A percentile compares a stretch with the other conserved stretches of the same genome.
These are phyloP conservation scores for Barnettozyma hawaiiensis DNA, from an alignment of 1,139 yeast species.

Conservation along the genomic window DNA sequence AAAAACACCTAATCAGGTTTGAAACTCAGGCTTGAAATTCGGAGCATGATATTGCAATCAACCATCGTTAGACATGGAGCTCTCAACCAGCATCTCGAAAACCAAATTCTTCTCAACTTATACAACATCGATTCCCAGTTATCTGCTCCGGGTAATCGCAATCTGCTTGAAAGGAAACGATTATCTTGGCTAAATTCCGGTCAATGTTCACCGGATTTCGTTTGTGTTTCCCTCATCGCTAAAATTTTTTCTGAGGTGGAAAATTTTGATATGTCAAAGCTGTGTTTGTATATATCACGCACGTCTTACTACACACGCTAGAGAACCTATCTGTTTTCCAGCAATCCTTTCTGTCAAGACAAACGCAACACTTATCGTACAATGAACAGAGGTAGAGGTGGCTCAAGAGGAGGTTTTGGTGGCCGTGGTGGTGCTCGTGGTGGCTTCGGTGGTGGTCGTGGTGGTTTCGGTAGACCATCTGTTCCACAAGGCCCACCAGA, in stretches of 20 bases:
- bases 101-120: too few relatives aligned
- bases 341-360: neutral
- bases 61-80: too few relatives aligned
- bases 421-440: slow-evolving; percentile 56
- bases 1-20: too few relatives aligned
- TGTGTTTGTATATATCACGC: too few relatives aligned
- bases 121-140: too few relatives aligned
- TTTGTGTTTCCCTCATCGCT: neutral
- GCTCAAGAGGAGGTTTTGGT: slow-evolving; percentile 64
- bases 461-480: slow-evolving; percentile 39
- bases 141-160: neutral
- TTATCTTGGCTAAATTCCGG: neutral
- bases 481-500: slow-evolving; percentile 79
- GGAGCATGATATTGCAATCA: too few relatives aligned
- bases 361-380: neutral
- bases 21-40: too few relatives aligned
- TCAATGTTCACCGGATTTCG: neutral
- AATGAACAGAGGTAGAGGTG: slow-evolving; percentile 39
- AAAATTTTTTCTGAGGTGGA: slow-evolving; percentile 4
- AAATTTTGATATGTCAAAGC: slow-evolving; percentile 6
- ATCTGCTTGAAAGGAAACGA: neutral
- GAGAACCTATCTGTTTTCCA: neutral
- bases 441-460: slow-evolving; percentile 42
- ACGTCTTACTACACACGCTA: too few relatives aligned
- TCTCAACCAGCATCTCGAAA: too few relatives aligned